Evolutionary conservation across 192 early-diverging fungal species (phyloP), one percentile per base, ranked within the genome.

Genomic region (Podila minutissima): DNA sequence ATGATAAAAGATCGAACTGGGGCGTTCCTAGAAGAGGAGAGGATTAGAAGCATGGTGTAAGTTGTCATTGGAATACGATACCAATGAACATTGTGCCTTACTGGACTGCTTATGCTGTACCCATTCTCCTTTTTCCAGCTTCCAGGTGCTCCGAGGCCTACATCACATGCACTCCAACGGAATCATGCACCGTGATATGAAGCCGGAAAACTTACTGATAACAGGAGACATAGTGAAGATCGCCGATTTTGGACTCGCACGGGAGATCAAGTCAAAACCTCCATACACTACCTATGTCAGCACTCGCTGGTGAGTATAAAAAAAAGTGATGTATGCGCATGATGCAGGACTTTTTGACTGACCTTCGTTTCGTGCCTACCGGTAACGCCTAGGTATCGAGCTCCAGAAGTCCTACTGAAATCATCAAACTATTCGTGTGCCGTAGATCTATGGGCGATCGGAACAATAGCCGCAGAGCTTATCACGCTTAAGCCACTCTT

Each of bases 251-350:
- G 97, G 98, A 11, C 85, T 99, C 26, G 96, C 97, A 49, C 86
- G 95, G 55, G 95, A 98, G 71, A 91, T 96, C 70, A 91, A 96
- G 68, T 93, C 90, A 82, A 88, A 91, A 49, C 93, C 94, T 2
- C 97, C 98, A 41, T 96, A 97, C 70, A 98, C 98, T 31, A 95
- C 96, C 72, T 99, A 99, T 84, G 96, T 99, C 62, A 95, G 94
- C 86, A 99, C 98, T 11, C 88, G 98, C 75, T 99, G 98, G 98
- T 96, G 82, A 50, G 84, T 69, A 19, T 22, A 2, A n/a, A 49
- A 19, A 62, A n/a, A 9, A n/a, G 51, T 22, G 53, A 24, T 7
- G n/a, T 12, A 55, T 6, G 53, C 53, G 19, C 8, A n/a, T 55
- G 20, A 8, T 26, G 24, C 10, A 2, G 22, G 5, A 4, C 17